A percentile compares a stretch with the other conserved stretches of the same genome.
Evolutionary conservation across 768 basidiomycete genomes (phyloP).

Genomic region (Mycena sanguinolenta): DNA sequence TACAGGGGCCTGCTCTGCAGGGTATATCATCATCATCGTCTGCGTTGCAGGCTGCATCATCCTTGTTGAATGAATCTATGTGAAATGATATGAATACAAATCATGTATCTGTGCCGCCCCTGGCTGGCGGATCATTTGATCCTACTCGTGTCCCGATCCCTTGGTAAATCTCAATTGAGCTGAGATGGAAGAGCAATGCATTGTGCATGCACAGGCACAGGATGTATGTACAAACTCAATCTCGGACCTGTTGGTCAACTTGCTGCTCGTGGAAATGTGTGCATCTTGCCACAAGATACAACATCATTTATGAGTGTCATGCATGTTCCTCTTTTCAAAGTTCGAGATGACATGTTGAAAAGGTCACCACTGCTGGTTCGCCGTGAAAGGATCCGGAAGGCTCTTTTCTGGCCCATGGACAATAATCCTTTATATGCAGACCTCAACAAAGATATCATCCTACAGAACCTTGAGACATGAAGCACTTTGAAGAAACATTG

Average conservation of each 20-base stretch:
- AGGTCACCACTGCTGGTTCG: background rate
- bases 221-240: background rate
- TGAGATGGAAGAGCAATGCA: background rate
- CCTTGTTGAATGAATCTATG: too few species aligned
- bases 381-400: background rate
- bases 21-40: too few species aligned
- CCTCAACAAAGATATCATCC: background rate
- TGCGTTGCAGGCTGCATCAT: too few species aligned
- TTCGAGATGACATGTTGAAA: background rate
- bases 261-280: background rate
- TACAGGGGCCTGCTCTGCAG: too few species aligned
- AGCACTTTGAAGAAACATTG: too few species aligned
- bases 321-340: background rate
- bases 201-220: background rate
- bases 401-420: background rate
- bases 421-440: too few species aligned
- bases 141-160: too few species aligned
- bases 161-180: too few species aligned
- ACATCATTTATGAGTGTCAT: background rate
- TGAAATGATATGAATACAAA: too few species aligned
- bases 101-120: too few species aligned
- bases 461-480: background rate
- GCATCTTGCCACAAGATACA: background rate
- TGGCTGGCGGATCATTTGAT: too few species aligned
- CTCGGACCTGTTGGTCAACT: background rate